A percentile compares a stretch with the other conserved stretches of the same genome.
phyloP scores from a whole-genome alignment of 2,329 filamentous ascomycete species.

The Coleophoma crateriformis region DNA sequence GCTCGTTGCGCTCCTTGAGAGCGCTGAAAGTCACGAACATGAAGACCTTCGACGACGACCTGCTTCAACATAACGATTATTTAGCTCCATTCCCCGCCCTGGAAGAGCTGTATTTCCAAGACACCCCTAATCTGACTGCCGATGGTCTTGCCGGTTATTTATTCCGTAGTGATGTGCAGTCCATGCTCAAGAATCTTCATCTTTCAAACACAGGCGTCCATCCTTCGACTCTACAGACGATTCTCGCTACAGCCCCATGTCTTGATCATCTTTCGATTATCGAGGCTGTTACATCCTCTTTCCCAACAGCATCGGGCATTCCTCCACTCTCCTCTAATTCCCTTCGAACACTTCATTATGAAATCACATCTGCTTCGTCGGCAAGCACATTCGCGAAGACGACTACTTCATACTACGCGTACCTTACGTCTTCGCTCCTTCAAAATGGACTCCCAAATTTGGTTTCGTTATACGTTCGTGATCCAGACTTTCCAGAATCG shows the following conservation, averaged over 20 bases:
- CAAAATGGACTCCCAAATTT: slow-evolving; percentile 69
- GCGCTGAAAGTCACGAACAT: slow-evolving; percentile 72
- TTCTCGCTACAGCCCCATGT: slow-evolving; percentile 33
- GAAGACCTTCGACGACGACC: slow-evolving; percentile 66
- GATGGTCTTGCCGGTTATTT: slow-evolving; percentile 67
- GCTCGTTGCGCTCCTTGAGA: slow-evolving; percentile 58
- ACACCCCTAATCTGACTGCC: slow-evolving; percentile 66
- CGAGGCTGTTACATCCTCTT: slow-evolving; percentile 48
- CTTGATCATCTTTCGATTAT: slow-evolving; percentile 45
- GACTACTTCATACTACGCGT: slow-evolving; percentile 69
- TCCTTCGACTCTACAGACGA: slow-evolving; percentile 32
- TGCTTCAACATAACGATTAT: slow-evolving; percentile 61
- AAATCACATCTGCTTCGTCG: slow-evolving; percentile 61
- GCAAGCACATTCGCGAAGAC: slow-evolving; percentile 51
- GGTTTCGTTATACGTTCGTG: slow-evolving; percentile 76
- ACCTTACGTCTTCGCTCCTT: slow-evolving; percentile 78
- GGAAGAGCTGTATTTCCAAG: slow-evolving; percentile 65
- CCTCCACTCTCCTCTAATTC: slow-evolving; percentile 64
- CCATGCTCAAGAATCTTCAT: slow-evolving; percentile 61
- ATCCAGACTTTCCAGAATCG: slow-evolving; percentile 75
- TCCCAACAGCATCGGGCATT: slow-evolving; percentile 46
- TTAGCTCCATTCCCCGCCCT: slow-evolving; percentile 71
- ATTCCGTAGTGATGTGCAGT: slow-evolving; percentile 50
- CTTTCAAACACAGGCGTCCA: slow-evolving; percentile 68
- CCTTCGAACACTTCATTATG: slow-evolving; percentile 72